Evolutionary conservation across 2,329 filamentous ascomycete genomes (phyloP), one percentile per base, ranked within the genome.

Genomic region (Apiospora koreana): DNA sequence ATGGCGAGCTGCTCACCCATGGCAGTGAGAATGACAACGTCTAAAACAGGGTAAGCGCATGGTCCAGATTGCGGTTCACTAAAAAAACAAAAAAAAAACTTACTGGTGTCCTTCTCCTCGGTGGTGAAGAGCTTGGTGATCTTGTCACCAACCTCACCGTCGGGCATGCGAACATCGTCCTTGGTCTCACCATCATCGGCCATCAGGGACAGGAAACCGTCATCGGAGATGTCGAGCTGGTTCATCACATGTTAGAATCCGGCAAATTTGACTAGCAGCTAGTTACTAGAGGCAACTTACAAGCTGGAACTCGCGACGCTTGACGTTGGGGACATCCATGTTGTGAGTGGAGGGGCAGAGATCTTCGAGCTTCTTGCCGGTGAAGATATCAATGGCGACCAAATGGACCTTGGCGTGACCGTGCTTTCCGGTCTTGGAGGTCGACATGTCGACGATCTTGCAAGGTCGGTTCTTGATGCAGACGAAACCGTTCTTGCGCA

Each of bases 371-470:
- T 99, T 99, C 94, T 98, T 99, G 91, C 89, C 89, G 77, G 95
- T 99, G 92, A 99, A 99, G 89, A 99, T 98, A 85, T 99, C 96
- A 84, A 97, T 91, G 83, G 94, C 96, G 81, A 98, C 93, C 80
- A 99, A 88, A 88, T 99, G 95, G 84, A 99, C 96, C 92, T 99
- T 99, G 87, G 96, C 96, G 93, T 99, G 97, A 86, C 96, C 96
- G 93, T 99, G 96, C 94, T 99, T 99, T 87, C 96, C 96, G 78
- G 96, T 99, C 95, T 99, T 99, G 85, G 96, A 99, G 88, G 96
- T 99, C 79, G 94, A 97, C 97, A 99, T 99, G 83, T 99, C 96
- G 85, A 98, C 94, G 81, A 99, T 99, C 93, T 98, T 99, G 95
- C 96, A 99, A 80, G 96, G 97, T 80, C 96, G 96, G 86, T 89